A percentile compares a stretch with the other conserved stretches of the same genome.
These are phyloP conservation scores for Wickerhamomyces subpelliculosus DNA, from an alignment of 805 yeast genomes.

Conservation along the genomic window DNA sequence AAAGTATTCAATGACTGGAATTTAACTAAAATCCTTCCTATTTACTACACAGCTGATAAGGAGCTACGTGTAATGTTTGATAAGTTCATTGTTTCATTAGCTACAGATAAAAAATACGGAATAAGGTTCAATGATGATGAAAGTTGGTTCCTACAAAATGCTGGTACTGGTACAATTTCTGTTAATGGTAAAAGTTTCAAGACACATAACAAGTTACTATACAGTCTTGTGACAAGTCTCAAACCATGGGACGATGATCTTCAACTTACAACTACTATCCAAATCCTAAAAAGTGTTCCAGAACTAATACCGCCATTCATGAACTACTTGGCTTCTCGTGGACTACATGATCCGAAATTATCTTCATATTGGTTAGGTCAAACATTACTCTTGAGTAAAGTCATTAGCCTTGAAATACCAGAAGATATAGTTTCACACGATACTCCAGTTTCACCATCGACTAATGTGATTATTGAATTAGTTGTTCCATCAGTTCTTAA, in stretches of 20 bases:
- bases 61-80: conserved; percentile 33
- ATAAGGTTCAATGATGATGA: conserved; percentile 38
- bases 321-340: conserved; percentile 51
- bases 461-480: conserved; percentile 39
- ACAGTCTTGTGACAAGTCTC: conserved; percentile 52
- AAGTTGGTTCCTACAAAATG: conserved; percentile 37
- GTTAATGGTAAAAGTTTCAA: conserved; percentile 48
- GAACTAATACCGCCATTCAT: conserved; percentile 73
- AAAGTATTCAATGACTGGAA: conserved; percentile 75
- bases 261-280: conserved; percentile 50
- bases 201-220: conserved; percentile 61
- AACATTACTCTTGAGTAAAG: conserved; percentile 51
- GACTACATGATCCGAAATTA: conserved; percentile 71
- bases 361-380: conserved; percentile 81
- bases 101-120: conserved; percentile 45
- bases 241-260: conserved; percentile 76
- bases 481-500: conserved; percentile 62
- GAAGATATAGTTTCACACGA: conserved; percentile 22
- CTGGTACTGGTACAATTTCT: conserved; percentile 24
- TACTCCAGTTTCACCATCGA: conserved; percentile 25
- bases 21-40: conserved; percentile 46
- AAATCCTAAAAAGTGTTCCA: conserved; percentile 46
- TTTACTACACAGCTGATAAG: conserved; percentile 36
- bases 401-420: conserved; percentile 56
- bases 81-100: conserved; percentile 40